Base-by-base conservation (phyloP, 108 stramenopile genomes). In the Skeletonema marinoi region DNA sequence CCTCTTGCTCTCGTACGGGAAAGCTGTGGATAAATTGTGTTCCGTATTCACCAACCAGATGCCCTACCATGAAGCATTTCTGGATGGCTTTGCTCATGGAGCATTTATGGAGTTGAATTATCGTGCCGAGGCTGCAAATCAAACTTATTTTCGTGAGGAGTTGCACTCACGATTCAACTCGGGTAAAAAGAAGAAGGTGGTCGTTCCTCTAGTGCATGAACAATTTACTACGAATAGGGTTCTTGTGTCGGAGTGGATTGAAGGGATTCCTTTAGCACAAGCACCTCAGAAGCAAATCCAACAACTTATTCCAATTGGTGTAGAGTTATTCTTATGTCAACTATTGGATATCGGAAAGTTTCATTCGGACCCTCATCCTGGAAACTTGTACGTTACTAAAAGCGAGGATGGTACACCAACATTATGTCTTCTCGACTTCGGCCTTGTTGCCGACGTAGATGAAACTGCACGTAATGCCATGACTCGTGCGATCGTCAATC, bases 401-500 rank as follows among this genome's bases (percentile, higher is more conserved):
- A 65, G 80, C 6, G 38, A 79, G 13, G 77, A 82, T 3, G 81
- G 66, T 11, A 74, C 39, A 32, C 78, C 81, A n/a, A 78, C 66
- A 2, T 68, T 97, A 4, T 89, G 87, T 64, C 78, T 97, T 38
- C 65, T 97, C 7, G 96, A 97, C 70, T 97, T 95, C 84, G 97
- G 97, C 13, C 81, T 97, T 59, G 87, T 90, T 59, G 85, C 92
- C 0, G 83, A 93, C 44, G 87, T 97, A 17, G 83, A 88, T 48
- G 72, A 66, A 38, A 48, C 64, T 6, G 86, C 74, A 25, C 78
- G 90, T 38, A 70, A 74, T 33, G 82, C 88, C 63, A 93, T 97
- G 90, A 95, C 94, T 6, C 84, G 80, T 65, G 95, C 97, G 3
- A 91, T 97, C 38, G 88, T 95, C 32, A 90, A 96, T 67, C 81